Evolutionary conservation across 2,329 filamentous ascomycete species (phyloP), one percentile per base, ranked within the genome.

Genomic region (Paradendryphiella salina): DNA sequence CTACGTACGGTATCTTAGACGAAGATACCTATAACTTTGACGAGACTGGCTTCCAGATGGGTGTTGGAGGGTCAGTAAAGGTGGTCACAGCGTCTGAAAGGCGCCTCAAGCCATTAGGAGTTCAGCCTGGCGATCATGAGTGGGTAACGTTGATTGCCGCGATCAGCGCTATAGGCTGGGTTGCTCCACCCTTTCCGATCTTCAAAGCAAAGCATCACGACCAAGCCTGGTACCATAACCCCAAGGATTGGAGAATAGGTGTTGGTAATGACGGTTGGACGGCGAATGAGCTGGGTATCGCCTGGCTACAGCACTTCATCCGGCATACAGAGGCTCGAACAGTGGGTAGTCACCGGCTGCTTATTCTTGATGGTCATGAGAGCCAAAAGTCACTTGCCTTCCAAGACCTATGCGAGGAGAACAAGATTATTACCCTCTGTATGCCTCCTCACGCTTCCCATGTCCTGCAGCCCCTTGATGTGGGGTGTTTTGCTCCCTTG

Each of bases 371-470:
- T 60, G 61, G 70, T 26, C 58, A 76, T 60, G 54, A 57, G 48
- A 74, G 67, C 50, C 58, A 77, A 59, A 28, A 70, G n/a, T 70
- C 59, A 6, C 51, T 57, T 17, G 50, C 68, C 44, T 76, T 77
- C 53, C 38, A 75, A 35, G 17, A 69, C 18, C 70, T 65, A 42
- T 77, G 56, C 46, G 59, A 52, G 36, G 47, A 66, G n/a, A 52
- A 74, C 40, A 70, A 74, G 36, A 75, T 77, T 57, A 70, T 74
- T 44, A 65, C 65, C 31, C 57, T 75, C 46, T 76, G n/a, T n/a
- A n/a, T n/a, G n/a, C n/a, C n/a, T n/a, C n/a, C n/a, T n/a, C n/a
- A n/a, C n/a, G n/a, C n/a, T n/a, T n/a, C n/a, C n/a, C n/a, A n/a
- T n/a, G n/a, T n/a, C n/a, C n/a, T n/a, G n/a, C n/a, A n/a, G n/a